phyloP scores from a whole-genome alignment of 495 filamentous ascomycete species.

The Annulohypoxylon maeteangense region DNA sequence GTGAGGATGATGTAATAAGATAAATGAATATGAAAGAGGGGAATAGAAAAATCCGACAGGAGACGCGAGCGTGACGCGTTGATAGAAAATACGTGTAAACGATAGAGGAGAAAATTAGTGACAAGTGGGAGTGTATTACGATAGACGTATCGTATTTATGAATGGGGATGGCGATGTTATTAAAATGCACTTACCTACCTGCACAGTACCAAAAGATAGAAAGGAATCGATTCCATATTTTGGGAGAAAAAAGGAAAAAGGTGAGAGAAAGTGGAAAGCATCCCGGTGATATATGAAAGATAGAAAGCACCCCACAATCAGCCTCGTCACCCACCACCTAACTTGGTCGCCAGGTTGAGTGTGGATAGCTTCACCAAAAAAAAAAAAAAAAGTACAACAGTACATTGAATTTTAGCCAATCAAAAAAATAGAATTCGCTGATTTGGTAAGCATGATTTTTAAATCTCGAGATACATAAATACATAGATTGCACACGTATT shows the following conservation, averaged over 20 bases:
- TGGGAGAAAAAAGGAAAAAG: background rate
- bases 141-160: no score
- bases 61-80: background rate
- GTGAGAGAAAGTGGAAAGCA: background rate
- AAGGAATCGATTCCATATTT: no score
- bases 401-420: background rate
- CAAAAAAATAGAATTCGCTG: background rate
- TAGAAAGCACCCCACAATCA: background rate
- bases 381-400: background rate
- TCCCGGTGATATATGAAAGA: background rate
- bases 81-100: background rate
- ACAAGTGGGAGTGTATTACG: background rate
- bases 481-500: no score
- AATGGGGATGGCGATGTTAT: background rate
- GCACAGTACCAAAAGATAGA: no score
- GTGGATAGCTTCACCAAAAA: background rate
- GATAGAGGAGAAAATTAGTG: no score
- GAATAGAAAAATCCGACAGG: background rate
- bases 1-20: background rate
- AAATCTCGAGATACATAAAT: background rate
- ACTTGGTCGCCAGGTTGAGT: background rate
- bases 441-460: background rate
- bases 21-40: background rate
- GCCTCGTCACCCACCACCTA: background rate
- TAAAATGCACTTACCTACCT: no score